phyloP scores from a whole-genome alignment of 2,329 filamentous ascomycete species.

The Aquanectria penicillioides region DNA sequence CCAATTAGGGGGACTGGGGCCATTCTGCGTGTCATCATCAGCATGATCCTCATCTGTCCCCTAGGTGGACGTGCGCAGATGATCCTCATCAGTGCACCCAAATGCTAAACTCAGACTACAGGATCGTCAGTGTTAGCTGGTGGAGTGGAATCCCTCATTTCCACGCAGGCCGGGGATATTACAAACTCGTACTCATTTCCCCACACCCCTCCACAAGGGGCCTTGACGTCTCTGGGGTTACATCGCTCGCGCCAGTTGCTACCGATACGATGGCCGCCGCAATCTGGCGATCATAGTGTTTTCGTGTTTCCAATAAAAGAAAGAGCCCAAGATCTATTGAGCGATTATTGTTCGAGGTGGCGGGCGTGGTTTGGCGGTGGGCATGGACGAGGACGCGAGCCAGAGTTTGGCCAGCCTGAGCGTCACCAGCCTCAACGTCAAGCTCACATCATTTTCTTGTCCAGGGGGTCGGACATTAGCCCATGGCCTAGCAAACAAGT shows the following conservation, averaged over 20 bases:
- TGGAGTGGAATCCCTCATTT: constrained; percentile 19
- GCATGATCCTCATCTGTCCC: not conserved
- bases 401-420: constrained; percentile 6
- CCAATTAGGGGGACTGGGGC: not conserved
- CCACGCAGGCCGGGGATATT: constrained; percentile 7
- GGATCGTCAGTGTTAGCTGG: constrained; percentile 9
- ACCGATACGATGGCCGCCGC: constrained; percentile 5
- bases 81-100: not conserved
- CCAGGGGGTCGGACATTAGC: constrained; percentile 33
- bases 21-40: not conserved
- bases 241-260: constrained; percentile 16
- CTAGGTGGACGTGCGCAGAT: not conserved
- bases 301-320: constrained; percentile 18
- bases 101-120: not conserved
- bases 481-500: constrained; percentile 18
- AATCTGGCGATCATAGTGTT: constrained; percentile 1
- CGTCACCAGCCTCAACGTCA: constrained; percentile 33
- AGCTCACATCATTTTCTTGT: constrained; percentile 31
- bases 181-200: constrained; percentile 1
- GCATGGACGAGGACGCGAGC: constrained; percentile 5
- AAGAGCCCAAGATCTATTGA: constrained; percentile 9
- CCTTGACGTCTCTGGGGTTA: constrained; percentile 19
- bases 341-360: constrained; percentile 17
- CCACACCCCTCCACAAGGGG: constrained; percentile 6
- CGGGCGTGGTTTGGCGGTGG: constrained; percentile 2